phyloP scores from a whole-genome alignment of 2,329 filamentous ascomycete genomes.

The Calonectria honghensis region DNA sequence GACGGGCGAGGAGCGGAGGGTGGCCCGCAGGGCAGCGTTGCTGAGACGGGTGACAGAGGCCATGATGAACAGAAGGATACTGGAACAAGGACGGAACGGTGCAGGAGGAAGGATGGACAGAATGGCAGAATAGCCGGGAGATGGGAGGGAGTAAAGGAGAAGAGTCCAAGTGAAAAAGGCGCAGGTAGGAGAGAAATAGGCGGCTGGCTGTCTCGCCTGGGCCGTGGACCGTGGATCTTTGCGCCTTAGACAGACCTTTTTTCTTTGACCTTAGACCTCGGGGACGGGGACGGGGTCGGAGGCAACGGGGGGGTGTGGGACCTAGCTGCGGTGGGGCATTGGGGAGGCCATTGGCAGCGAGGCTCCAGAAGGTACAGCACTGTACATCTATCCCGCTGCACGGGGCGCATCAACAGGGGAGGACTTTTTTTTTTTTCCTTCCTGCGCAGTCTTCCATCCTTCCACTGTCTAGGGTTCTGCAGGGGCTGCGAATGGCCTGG shows the following conservation, averaged over 20 bases:
- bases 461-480: conserved; percentile 22
- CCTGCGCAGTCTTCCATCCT: conserved; percentile 8
- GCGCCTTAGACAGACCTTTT: conserved; percentile 34
- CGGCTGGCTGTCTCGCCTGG: conserved; percentile 37
- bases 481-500: conserved; percentile 28
- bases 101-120: conserved; percentile 53
- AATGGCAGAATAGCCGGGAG: conserved; percentile 58
- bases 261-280: conserved; percentile 37
- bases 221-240: conserved; percentile 33
- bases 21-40: conserved; percentile 87
- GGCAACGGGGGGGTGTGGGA: conserved; percentile 39
- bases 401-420: conserved; percentile 37
- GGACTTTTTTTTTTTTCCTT: conserved; percentile 9
- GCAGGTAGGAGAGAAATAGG: conserved; percentile 56
- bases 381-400: conserved; percentile 29
- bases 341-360: conserved; percentile 33
- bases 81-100: conserved; percentile 54
- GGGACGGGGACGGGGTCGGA: conserved; percentile 41
- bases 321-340: conserved; percentile 29
- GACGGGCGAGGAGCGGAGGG: conserved; percentile 80
- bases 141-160: conserved; percentile 57
- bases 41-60: conserved; percentile 88
- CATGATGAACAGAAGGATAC: conserved; percentile 73
- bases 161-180: conserved; percentile 58
- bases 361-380: conserved; percentile 34